These are phyloP conservation scores for Cydonia oblonga DNA, from an alignment of 331 rosid species.

Conservation along the genomic window DNA sequence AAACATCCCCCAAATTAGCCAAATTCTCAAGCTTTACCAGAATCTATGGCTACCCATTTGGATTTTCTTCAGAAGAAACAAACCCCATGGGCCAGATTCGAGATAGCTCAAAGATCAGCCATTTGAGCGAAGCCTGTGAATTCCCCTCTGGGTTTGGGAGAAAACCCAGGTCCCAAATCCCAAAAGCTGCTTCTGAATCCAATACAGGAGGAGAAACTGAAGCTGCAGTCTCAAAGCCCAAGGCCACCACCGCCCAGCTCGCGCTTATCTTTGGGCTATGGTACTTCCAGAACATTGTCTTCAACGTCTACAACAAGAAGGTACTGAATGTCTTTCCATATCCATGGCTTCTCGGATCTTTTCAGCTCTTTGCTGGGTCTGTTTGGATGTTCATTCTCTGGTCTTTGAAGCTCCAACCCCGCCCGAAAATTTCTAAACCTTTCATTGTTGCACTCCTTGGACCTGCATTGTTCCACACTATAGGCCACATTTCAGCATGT, in stretches of 20 bases:
- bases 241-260: constrained; percentile 46
- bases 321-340: constrained; percentile 60
- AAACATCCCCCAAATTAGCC: constrained; percentile 1
- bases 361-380: constrained; percentile 87
- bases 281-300: constrained; percentile 85
- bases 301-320: constrained; percentile 89
- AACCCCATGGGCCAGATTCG: constrained; percentile 32
- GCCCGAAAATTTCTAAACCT: constrained; percentile 68
- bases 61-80: constrained; percentile 10
- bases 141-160: constrained; percentile 22
- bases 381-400: constrained; percentile 75
- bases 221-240: constrained; percentile 23
- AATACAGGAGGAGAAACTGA: constrained; percentile 16
- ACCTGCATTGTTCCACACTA: constrained; percentile 90
- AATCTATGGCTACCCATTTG: constrained; percentile 11
- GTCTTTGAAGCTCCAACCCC: constrained; percentile 70
- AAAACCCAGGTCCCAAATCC: constrained; percentile 25
- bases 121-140: constrained; percentile 12
- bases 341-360: constrained; percentile 95
- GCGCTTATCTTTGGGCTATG: constrained; percentile 74
- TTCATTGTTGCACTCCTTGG: constrained; percentile 75
- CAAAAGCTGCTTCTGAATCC: constrained; percentile 37
- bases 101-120: constrained; percentile 16
- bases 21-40: constrained; percentile 7
- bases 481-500: constrained; percentile 94